Evolutionary conservation across 345 rosid species (phyloP), one percentile per base, ranked within the genome.

Genomic region (Arabidopsis arenosa): DNA sequence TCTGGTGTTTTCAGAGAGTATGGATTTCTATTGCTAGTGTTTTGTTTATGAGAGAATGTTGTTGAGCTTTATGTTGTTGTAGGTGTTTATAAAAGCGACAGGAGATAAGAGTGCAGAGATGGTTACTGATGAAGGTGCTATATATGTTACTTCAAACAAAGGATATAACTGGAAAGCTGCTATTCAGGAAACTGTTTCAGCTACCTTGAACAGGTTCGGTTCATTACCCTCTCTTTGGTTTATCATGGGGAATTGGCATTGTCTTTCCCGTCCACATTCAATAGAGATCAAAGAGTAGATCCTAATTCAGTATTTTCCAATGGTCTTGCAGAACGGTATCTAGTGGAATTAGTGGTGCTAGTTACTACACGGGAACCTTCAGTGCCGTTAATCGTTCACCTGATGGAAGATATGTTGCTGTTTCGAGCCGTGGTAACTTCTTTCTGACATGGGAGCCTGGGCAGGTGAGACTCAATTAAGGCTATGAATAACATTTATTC

Each of bases 341-440:
- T 15, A 92, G 97, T 66, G 96, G 98, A 67, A 94, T 94, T 48
- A 92, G 98, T 85, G 98, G 98, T 73, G 98, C 98, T 39, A 94
- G 98, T 77, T 94, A 94, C 79, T 94, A 94, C 71, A 90, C 96
- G 0, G 97, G 97, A 76, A 90, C 96, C 21, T 94, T 94, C 79
- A 94, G 92, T 77, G 87, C 93, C 0, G 96, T 92, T 43, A 94
- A 94, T 63, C 92, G 98, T 66, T 92, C 98, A 63, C 96, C 98
- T 18, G 90, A 87, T 71, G 98, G 97, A 80, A 88, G 65, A 81
- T 94, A 94, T 79, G 95, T 94, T 13, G 98, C 97, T 72, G 97
- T 94, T 80, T 94, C 97, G 28, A 91, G 98, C 81, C 97, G 97
- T 49, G 98, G 98, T 55, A 94, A 94, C 86, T 94, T 94, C 86